A percentile compares a stretch with the other conserved stretches of the same genome.
Conservation (phyloP, 805 yeast species). For the Wickerhamiella vanderwaltii region DNA sequence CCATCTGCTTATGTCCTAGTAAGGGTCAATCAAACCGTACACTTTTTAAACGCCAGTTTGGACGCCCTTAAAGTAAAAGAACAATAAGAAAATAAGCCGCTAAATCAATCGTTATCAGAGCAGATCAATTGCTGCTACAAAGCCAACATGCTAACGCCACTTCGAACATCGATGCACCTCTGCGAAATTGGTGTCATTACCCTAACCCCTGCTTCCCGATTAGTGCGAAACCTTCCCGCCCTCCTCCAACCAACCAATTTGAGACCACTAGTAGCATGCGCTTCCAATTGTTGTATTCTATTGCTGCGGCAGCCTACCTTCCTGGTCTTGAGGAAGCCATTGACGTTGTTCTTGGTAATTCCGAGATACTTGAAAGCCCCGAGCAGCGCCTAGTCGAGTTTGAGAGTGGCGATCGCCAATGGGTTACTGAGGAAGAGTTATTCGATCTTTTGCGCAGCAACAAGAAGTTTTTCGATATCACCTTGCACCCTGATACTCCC, state of each 20-base stretch:
- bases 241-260: neutral
- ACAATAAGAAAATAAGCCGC: no score
- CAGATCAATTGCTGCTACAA: no score
- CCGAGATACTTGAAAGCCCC: neutral
- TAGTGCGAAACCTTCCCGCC: neutral
- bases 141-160: no score
- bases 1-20: no score
- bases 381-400: constrained; percentile 13
- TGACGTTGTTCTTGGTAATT: neutral
- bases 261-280: constrained; percentile 4
- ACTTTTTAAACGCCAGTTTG: no score
- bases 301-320: constrained; percentile 2
- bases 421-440: constrained; percentile 35
- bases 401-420: constrained; percentile 18
- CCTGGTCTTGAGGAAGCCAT: neutral
- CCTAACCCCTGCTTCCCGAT: constrained; percentile 4
- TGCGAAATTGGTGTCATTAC: neutral
- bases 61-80: no score
- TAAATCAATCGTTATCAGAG: no score
- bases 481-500: constrained; percentile 29
- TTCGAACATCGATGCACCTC: no score
- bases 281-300: neutral
- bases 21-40: no score
- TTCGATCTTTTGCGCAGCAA: constrained; percentile 36
- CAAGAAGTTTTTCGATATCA: constrained; percentile 51